Percentiles rank a stretch among this genome's conserved stretches.
phyloP scores from a whole-genome alignment of 805 yeast genomes.

The Candida krabiensis region DNA sequence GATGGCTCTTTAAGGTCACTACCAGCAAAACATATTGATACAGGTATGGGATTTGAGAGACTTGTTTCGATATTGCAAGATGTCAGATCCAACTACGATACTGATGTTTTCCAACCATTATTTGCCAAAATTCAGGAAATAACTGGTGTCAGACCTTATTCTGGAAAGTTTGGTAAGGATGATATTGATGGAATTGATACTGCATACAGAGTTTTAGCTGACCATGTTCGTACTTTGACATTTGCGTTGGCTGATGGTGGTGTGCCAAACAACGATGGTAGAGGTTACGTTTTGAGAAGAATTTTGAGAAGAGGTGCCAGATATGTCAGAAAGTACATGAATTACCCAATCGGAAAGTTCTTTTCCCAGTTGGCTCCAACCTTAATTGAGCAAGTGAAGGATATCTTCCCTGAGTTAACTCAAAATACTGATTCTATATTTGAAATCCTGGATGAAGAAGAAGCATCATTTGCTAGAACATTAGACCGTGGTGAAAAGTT shows the following conservation, averaged over 20 bases:
- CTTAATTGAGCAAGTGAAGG: conserved; percentile 81
- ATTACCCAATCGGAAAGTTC: conserved; percentile 92
- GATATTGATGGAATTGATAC: conserved; percentile 95
- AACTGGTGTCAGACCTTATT: conserved; percentile 87
- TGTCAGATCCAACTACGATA: conserved; percentile 91
- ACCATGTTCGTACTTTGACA: conserved; percentile 95
- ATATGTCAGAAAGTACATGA: conserved; percentile 93
- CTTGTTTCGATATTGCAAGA: conserved; percentile 92
- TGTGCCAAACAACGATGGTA: conserved; percentile 98
- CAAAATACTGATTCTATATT: conserved; percentile 70
- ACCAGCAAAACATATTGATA: conserved; percentile 95
- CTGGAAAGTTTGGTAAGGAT: conserved; percentile 91
- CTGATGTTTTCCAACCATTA: conserved; percentile 92
- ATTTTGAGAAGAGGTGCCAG: conserved; percentile 97
- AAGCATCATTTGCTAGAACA: conserved; percentile 90
- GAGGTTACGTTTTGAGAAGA: conserved; percentile 97
- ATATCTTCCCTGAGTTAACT: conserved; percentile 88
- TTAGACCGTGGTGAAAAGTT: conserved; percentile 97
- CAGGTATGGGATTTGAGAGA: conserved; percentile 99
- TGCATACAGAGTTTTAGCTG: conserved; percentile 97
- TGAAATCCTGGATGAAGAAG: conserved; percentile 95
- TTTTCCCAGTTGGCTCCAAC: conserved; percentile 92
- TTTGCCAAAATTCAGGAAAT: conserved; percentile 86
- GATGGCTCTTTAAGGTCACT: conserved; percentile 75
- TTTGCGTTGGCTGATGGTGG: conserved; percentile 98